Percentiles rank a stretch among this genome's conserved stretches.
Evolutionary conservation across 176 grass and related monocot genomes (phyloP).

Genomic region (barley (Hordeum vulgare)): MorexV3_pseudomolecules_assembly NC_058521.1:581789916-581790415

Average conservation of each 20-base stretch:
- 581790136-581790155: too few species aligned
- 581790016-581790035: too few species aligned
- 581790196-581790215: slow-evolving; percentile 11
- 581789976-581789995: too few species aligned
- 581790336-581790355: slow-evolving; percentile 37
- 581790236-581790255: neutral
- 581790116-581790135: too few species aligned
- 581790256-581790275: neutral
- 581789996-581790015: too few species aligned
- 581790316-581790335: slow-evolving; percentile 19
- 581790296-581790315: slow-evolving; percentile 7
- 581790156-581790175: neutral
- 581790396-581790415: neutral
- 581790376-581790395: neutral
- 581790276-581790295: neutral
- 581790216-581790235: slow-evolving; percentile 4
- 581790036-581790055: too few species aligned
- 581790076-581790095: too few species aligned
- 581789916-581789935: too few species aligned
- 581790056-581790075: too few species aligned
- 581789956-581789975: too few species aligned
- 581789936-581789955: too few species aligned
- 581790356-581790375: neutral
- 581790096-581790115: too few species aligned
- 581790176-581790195: neutral